Conservation (phyloP, 2,329 filamentous ascomycete genomes). For the Sporothrix humicola region DNA sequence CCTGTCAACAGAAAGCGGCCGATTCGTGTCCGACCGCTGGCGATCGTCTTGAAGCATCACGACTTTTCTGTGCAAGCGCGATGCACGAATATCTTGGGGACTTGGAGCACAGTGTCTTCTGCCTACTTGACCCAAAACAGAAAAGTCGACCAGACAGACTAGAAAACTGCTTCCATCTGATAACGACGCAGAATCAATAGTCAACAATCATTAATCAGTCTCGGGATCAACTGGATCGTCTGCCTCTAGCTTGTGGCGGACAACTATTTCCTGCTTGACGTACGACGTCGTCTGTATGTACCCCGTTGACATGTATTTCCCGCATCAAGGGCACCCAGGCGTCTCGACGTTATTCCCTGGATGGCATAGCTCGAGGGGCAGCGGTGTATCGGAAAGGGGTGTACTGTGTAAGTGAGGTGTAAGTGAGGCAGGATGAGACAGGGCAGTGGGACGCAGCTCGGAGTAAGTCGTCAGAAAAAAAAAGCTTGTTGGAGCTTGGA, state of each 20-base stretch:
- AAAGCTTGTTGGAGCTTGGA: constrained; percentile 27
- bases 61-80: background rate
- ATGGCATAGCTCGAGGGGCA: constrained; percentile 15
- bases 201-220: background rate
- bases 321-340: background rate
- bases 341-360: background rate
- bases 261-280: background rate
- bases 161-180: constrained; percentile 22
- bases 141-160: background rate
- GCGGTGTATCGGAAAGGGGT: background rate
- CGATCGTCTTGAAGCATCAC: background rate
- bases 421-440: background rate
- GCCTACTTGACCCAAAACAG: background rate
- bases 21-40: constrained; percentile 21
- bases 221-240: too few species aligned
- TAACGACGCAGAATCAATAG: constrained; percentile 25
- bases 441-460: background rate
- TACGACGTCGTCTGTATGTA: background rate
- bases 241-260: background rate
- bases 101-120: background rate
- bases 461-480: background rate
- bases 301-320: background rate
- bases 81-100: background rate
- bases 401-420: background rate
- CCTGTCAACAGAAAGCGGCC: background rate